Base-by-base conservation (phyloP, 208 protist genomes). In the Crithidia acanthocephali region DNA sequence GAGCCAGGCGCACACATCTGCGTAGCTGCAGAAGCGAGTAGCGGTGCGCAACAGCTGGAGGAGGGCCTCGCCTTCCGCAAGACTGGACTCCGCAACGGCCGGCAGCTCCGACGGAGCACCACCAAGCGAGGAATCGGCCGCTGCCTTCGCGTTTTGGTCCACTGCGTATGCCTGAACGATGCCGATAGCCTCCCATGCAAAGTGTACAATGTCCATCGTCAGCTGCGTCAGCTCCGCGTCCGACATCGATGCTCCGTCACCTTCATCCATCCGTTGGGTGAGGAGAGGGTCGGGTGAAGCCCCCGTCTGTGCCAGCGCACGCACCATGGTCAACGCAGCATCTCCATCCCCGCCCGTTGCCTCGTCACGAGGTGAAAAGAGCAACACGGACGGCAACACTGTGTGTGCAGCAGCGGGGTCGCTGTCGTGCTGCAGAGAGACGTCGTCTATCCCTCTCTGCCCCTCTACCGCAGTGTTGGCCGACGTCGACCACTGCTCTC, bases 151-250 rank as follows among this genome's bases (percentile, higher is more conserved):
- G n/a, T n/a, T n/a, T n/a, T n/a, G n/a, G n/a, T n/a, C n/a, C n/a
- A n/a, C n/a, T n/a, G n/a, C n/a, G n/a, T n/a, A n/a, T n/a, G n/a
- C n/a, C n/a, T n/a, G n/a, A 42, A 42, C 13, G 13, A 48, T 15
- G 18, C 2, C 4, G 4, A 47, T 76, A 4, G 62, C 71, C n/a
- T 13, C 13, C 71, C 62, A 76, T 20, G 63, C 52, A 33, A 76
- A 70, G 27, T 57, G 13, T 0, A 70, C 55, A 8, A 76, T 40
- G 28, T 76, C 53, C 23, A 58, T 42, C 16, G 56, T 76, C 45
- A 48, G 18, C 3, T 16, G 0, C 1, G 47, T 35, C 30, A 76
- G 63, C 58, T 58, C 50, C 22, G 35, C 13, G 2, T 18, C 25
- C 32, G 61, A 52, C 53, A 69, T 30, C 3, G 35, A 51, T 28